These are phyloP conservation scores for Penicillium chermesinum DNA, from an alignment of 495 filamentous ascomycete genomes.

Conservation along the genomic window DNA sequence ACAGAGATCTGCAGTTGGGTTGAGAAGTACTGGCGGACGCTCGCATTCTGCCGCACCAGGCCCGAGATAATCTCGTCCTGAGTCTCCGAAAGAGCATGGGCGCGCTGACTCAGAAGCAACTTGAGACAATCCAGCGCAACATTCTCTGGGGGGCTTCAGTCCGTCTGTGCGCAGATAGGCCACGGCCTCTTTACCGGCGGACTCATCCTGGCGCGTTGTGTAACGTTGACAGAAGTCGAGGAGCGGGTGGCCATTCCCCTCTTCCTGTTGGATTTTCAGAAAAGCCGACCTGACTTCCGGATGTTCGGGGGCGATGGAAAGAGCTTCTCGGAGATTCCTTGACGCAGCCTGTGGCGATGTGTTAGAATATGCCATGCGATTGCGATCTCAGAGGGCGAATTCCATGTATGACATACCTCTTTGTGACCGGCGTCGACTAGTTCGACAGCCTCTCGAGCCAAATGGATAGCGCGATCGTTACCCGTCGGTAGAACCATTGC, in stretches of 20 bases:
- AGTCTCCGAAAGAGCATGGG: constrained; percentile 32
- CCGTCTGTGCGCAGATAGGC: constrained; percentile 50
- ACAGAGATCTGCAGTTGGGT: constrained; percentile 43
- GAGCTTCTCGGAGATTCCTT: constrained; percentile 57
- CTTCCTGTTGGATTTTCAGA: constrained; percentile 46
- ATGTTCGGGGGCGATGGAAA: constrained; percentile 55
- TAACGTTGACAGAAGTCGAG: constrained; percentile 52
- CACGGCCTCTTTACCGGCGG: constrained; percentile 53
- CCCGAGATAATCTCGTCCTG: constrained; percentile 58
- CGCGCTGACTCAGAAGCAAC: constrained; percentile 45
- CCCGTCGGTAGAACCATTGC: constrained; percentile 46
- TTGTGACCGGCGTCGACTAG: constrained; percentile 44
- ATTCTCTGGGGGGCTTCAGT: constrained; percentile 44
- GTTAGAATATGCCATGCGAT: not conserved
- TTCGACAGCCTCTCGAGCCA: constrained; percentile 48
- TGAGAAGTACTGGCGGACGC: constrained; percentile 53
- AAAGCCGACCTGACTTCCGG: constrained; percentile 48
- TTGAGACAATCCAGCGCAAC: constrained; percentile 52
- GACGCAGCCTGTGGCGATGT: constrained; percentile 44
- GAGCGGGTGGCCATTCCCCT: constrained; percentile 44
- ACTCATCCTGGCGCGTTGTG: constrained; percentile 44
- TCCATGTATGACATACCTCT: constrained; percentile 36
- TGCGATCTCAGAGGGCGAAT: not conserved
- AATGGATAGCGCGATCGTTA: constrained; percentile 45
- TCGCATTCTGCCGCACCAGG: constrained; percentile 49